Percentiles rank a stretch among this genome's conserved stretches.
phyloP scores from a whole-genome alignment of 371 early-diverging fungal species.

The Mortierella sp. region DNA sequence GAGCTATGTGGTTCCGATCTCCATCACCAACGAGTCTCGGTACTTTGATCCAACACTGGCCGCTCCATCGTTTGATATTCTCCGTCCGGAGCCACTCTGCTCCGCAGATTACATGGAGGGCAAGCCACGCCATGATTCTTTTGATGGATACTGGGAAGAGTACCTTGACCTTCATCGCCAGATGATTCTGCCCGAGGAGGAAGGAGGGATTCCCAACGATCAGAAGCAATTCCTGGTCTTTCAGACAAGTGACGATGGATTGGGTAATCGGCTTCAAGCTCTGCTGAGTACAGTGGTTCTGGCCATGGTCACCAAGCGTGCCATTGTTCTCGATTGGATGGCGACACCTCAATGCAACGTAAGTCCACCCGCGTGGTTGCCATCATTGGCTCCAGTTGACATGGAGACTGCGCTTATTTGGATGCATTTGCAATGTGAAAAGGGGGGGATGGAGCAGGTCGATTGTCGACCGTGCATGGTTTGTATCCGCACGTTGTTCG shows the following conservation, averaged over 20 bases:
- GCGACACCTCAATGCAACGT: slow-evolving; percentile 46
- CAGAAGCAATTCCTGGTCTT: slow-evolving; percentile 35
- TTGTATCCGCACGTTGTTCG: too few relatives aligned
- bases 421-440: too few relatives aligned
- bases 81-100: slow-evolving; percentile 37
- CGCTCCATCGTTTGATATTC: slow-evolving; percentile 27
- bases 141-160: slow-evolving; percentile 48
- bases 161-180: slow-evolving; percentile 32
- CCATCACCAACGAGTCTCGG: slow-evolving; percentile 31
- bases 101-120: slow-evolving; percentile 13
- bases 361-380: slow-evolving; percentile 21
- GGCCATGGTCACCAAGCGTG: slow-evolving; percentile 43
- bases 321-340: slow-evolving; percentile 47
- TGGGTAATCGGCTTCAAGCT: slow-evolving; percentile 45
- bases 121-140: slow-evolving; percentile 23
- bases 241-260: slow-evolving; percentile 46
- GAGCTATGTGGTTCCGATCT: slow-evolving; percentile 41
- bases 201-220: slow-evolving; percentile 24
- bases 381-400: neutral
- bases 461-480: too few relatives aligned
- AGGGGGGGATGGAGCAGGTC: too few relatives aligned
- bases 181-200: slow-evolving; percentile 33
- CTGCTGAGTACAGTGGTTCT: slow-evolving; percentile 42
- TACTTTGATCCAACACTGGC: slow-evolving; percentile 29
- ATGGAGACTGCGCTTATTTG: too few relatives aligned